These are phyloP conservation scores for Stagonosporopsis tanaceti DNA, from an alignment of 2,329 filamentous ascomycete species.

Conservation along the genomic window DNA sequence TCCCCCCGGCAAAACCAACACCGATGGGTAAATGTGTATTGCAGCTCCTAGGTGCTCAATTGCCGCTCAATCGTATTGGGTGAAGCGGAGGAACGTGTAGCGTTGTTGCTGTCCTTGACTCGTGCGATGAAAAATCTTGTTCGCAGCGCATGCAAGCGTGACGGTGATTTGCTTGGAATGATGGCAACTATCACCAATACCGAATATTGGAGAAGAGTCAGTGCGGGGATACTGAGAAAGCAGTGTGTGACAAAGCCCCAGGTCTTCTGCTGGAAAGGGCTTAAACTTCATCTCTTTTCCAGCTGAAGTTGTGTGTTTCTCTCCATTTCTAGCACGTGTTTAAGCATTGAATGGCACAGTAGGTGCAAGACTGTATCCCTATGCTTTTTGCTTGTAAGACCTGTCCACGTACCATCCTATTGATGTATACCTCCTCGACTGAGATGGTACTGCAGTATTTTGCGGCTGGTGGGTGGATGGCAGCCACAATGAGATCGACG, in stretches of 20 bases:
- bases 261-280: too few relatives aligned
- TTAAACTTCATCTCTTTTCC: background rate
- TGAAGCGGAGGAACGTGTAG: background rate
- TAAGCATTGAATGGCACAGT: background rate
- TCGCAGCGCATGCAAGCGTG: conserved; percentile 1
- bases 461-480: conserved; percentile 18
- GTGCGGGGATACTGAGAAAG: conserved; percentile 1
- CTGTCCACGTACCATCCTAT: background rate
- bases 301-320: background rate
- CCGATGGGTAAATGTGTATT: background rate
- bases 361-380: background rate
- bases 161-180: background rate
- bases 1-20: background rate
- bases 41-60: background rate
- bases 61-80: background rate
- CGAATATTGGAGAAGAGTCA: conserved; percentile 3
- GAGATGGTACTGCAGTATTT: background rate
- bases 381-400: background rate
- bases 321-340: background rate
- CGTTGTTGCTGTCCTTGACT: background rate
- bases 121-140: conserved; percentile 1
- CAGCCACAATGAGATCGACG: conserved; percentile 1
- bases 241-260: conserved; percentile 6
- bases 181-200: conserved; percentile 8
- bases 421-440: background rate